Evolutionary conservation across 345 rosid species (phyloP).

Genomic region (Syzygium oleosum): DNA sequence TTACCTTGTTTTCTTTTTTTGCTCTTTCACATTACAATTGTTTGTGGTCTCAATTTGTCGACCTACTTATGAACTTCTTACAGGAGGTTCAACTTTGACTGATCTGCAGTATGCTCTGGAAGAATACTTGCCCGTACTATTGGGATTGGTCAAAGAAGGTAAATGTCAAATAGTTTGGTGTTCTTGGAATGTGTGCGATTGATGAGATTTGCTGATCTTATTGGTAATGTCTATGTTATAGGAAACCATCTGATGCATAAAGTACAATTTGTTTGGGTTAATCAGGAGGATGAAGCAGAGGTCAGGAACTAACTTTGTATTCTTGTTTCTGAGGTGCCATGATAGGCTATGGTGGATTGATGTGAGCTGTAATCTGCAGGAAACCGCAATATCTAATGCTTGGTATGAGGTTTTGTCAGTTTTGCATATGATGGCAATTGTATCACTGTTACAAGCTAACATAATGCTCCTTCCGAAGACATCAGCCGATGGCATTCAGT

Average conservation of each 20-base stretch:
- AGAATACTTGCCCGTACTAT: slow-evolving; percentile 90
- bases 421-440: slow-evolving; percentile 96
- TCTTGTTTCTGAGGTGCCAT: neutral
- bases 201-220: neutral
- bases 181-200: neutral
- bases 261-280: slow-evolving; percentile 82
- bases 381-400: slow-evolving; percentile 72
- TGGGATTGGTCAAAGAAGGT: slow-evolving; percentile 91
- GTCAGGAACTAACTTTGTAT: slow-evolving; percentile 19
- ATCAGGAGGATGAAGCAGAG: slow-evolving; percentile 96
- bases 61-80: slow-evolving; percentile 2
- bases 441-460: slow-evolving; percentile 80
- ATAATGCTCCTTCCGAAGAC: slow-evolving; percentile 84
- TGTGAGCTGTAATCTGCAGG: slow-evolving; percentile 39
- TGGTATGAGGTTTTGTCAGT: slow-evolving; percentile 98
- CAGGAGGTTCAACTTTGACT: slow-evolving; percentile 84
- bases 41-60: slow-evolving; percentile 3
- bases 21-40: neutral
- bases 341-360: neutral
- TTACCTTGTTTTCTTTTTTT: neutral
- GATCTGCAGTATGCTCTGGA: slow-evolving; percentile 97
- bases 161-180: slow-evolving; percentile 4
- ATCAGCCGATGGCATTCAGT: slow-evolving; percentile 66
- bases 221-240: neutral
- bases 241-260: slow-evolving; percentile 69